Evolutionary conservation across 73 alveolate species (phyloP).

Genomic region (Tetrahymena elliotti): DNA sequence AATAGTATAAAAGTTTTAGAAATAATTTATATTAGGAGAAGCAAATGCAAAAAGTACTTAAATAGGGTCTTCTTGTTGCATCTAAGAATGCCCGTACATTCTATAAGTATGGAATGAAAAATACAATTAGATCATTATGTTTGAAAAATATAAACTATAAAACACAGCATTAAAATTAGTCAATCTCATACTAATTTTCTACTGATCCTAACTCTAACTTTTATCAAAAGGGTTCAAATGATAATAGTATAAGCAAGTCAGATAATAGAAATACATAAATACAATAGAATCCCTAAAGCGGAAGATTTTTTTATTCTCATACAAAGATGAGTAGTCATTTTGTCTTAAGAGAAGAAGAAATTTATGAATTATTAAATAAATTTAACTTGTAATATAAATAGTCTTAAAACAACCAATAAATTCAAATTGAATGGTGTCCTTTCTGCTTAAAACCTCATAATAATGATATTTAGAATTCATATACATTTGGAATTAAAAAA

Average conservation of each 20-base stretch:
- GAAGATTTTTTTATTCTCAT: background rate
- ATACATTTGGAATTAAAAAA: slow-evolving; percentile 42
- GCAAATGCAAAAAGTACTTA: background rate
- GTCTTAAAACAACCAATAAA: slow-evolving; percentile 1
- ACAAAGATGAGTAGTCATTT: background rate
- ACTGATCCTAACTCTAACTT: background rate
- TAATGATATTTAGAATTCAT: slow-evolving; percentile 55
- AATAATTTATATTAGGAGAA: background rate
- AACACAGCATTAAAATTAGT: background rate
- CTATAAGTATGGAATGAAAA: background rate
- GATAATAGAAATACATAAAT: background rate
- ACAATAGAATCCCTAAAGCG: background rate
- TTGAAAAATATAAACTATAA: background rate
- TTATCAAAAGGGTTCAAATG: background rate
- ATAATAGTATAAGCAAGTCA: background rate
- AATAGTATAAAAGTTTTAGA: background rate
- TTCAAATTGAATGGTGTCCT: slow-evolving; percentile 57
- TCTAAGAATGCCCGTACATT: background rate
- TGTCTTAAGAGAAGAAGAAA: slow-evolving; percentile 19
- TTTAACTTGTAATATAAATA: slow-evolving; percentile 13
- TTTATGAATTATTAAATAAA: slow-evolving; percentile 24
- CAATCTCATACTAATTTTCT: background rate
- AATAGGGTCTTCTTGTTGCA: background rate
- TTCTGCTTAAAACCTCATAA: slow-evolving; percentile 70
- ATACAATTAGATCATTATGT: background rate